A percentile compares a stretch with the other conserved stretches of the same genome.
Evolutionary conservation across 768 basidiomycete genomes (phyloP).

Genomic region (Mycena chlorophos): DNA sequence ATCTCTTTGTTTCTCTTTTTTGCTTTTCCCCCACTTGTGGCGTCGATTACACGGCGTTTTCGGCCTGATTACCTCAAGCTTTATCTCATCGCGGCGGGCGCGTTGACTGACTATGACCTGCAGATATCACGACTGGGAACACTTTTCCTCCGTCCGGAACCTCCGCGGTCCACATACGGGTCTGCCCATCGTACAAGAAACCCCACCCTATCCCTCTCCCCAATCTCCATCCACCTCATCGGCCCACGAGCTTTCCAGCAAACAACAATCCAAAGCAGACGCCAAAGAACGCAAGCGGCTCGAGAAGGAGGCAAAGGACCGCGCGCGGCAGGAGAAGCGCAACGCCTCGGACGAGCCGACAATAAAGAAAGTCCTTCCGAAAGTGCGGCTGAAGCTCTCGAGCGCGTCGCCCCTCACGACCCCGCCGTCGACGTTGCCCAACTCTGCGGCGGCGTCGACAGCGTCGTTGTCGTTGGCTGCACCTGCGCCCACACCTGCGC

Average conservation of each 20-base stretch:
- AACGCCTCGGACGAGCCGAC: slow-evolving; percentile 1
- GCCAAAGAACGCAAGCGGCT: slow-evolving; percentile 27
- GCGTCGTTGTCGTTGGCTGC: not conserved
- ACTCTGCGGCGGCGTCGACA: slow-evolving; percentile 2
- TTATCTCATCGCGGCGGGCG: too few relatives aligned
- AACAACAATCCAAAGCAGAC: slow-evolving; percentile 35
- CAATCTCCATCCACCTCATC: slow-evolving; percentile 30
- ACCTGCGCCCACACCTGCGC: too few relatives aligned
- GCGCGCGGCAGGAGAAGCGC: slow-evolving; percentile 18
- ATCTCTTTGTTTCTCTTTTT: slow-evolving; percentile 4
- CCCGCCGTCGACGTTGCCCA: slow-evolving; percentile 21
- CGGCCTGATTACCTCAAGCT: not conserved
- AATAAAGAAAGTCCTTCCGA: slow-evolving; percentile 12
- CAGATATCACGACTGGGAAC: slow-evolving; percentile 93
- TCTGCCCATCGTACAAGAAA: slow-evolving; percentile 63
- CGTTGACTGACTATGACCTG: not conserved
- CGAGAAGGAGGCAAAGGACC: slow-evolving; percentile 29
- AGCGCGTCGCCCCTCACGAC: slow-evolving; percentile 19
- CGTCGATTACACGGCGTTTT: not conserved
- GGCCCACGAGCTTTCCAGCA: slow-evolving; percentile 36
- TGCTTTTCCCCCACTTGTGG: slow-evolving; percentile 10
- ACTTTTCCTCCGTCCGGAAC: slow-evolving; percentile 92
- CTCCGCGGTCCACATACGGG: slow-evolving; percentile 81
- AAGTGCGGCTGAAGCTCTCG: slow-evolving; percentile 36
- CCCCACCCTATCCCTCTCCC: slow-evolving; percentile 32